These are phyloP conservation scores for Cyberlindnera maclurae DNA, from an alignment of 805 yeast species.

Conservation along the genomic window DNA sequence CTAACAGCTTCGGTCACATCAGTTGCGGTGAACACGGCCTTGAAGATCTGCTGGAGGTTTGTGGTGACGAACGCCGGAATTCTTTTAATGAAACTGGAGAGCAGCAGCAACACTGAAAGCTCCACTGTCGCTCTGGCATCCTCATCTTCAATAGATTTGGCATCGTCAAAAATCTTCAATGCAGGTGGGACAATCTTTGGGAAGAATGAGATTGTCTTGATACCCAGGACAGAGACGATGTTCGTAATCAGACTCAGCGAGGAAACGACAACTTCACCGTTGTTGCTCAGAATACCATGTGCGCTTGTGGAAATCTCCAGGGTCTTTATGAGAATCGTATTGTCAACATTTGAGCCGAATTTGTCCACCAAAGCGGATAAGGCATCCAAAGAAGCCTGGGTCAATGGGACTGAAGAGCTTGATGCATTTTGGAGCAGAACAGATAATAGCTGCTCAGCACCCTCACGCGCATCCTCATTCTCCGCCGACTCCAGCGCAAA, in stretches of 20 bases:
- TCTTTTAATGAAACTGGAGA: constrained; percentile 69
- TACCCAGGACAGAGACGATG: constrained; percentile 70
- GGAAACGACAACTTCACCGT: constrained; percentile 62
- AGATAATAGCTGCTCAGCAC: constrained; percentile 46
- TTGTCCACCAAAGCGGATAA: constrained; percentile 55
- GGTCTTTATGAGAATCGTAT: constrained; percentile 39
- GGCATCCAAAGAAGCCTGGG: constrained; percentile 66
- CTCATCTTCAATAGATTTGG: constrained; percentile 16
- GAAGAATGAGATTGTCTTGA: constrained; percentile 76
- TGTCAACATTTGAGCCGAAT: constrained; percentile 47
- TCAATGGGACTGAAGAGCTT: constrained; percentile 34
- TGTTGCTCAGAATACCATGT: constrained; percentile 44
- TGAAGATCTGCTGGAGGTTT: constrained; percentile 55
- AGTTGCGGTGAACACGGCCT: constrained; percentile 48
- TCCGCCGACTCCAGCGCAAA: constrained; percentile 60
- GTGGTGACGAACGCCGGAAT: constrained; percentile 82
- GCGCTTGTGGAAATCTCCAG: constrained; percentile 45
- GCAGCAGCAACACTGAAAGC: constrained; percentile 60
- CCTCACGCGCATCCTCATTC: constrained; percentile 40
- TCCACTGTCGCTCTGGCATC: constrained; percentile 40
- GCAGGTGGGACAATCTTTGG: constrained; percentile 79
- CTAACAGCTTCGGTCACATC: constrained; percentile 54
- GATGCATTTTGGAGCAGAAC: constrained; percentile 36
- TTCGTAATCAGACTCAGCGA: constrained; percentile 67
- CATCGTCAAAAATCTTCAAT: constrained; percentile 46